Conservation (phyloP, 495 filamentous ascomycete genomes). For the Podospora australis region DNA sequence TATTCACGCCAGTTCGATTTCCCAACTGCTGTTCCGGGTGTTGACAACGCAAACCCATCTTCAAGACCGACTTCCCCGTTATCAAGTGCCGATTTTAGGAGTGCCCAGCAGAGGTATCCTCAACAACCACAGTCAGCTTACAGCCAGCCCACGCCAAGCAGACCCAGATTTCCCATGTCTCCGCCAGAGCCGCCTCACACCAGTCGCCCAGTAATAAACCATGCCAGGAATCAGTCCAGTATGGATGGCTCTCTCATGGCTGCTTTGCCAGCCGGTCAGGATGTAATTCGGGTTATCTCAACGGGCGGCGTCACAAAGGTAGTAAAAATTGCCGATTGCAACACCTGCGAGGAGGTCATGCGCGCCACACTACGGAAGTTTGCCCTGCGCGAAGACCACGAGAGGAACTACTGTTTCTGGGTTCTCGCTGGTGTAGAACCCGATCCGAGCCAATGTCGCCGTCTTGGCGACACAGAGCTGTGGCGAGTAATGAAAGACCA, state of each 20-base stretch:
- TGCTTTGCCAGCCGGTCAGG: constrained; percentile 67
- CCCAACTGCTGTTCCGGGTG: constrained; percentile 26
- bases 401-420: constrained; percentile 77
- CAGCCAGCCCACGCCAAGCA: constrained; percentile 24
- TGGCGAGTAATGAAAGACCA: constrained; percentile 75
- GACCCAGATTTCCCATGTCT: constrained; percentile 32
- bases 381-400: constrained; percentile 64
- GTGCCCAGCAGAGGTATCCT: constrained; percentile 9
- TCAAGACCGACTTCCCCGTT: constrained; percentile 71
- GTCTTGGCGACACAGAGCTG: constrained; percentile 76
- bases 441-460: constrained; percentile 66
- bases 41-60: constrained; percentile 46
- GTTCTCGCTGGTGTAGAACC: constrained; percentile 77
- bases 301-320: constrained; percentile 86
- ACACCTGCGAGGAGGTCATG: constrained; percentile 85
- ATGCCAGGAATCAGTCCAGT: constrained; percentile 61
- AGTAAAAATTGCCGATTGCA: constrained; percentile 81
- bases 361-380: constrained; percentile 79
- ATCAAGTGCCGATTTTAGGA: constrained; percentile 46
- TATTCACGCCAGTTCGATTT: constrained; percentile 63
- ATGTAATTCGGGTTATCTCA: constrained; percentile 86
- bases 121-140: constrained; percentile 5
- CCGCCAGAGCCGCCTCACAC: constrained; percentile 31
- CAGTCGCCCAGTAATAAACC: constrained; percentile 41
- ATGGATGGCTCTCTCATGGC: constrained; percentile 77